Percentiles rank a stretch among this genome's conserved stretches.
phyloP scores from a whole-genome alignment of 2,329 filamentous ascomycete species.

The Aureobasidium sp. region DNA sequence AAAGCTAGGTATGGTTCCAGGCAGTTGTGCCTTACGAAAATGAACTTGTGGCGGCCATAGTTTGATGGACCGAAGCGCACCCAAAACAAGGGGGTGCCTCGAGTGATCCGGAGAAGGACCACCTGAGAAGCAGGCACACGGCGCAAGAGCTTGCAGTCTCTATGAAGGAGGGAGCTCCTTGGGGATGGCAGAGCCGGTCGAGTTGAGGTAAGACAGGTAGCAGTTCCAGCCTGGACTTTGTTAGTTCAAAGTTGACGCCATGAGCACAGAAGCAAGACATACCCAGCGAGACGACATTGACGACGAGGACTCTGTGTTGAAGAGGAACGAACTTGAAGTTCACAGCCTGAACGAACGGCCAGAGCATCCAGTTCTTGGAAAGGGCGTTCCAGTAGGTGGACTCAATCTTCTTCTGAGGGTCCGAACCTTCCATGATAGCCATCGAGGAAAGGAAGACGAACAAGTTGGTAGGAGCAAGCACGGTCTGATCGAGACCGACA shows the following conservation, averaged over 20 bases:
- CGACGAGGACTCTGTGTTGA: slow-evolving; percentile 75
- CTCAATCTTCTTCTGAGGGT: slow-evolving; percentile 61
- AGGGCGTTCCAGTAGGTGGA: slow-evolving; percentile 66
- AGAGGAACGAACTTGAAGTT: slow-evolving; percentile 87
- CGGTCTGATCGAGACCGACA: slow-evolving; percentile 69
- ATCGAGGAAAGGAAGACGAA: slow-evolving; percentile 75
- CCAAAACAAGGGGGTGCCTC: neutral
- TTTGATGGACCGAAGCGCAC: neutral
- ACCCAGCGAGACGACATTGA: slow-evolving; percentile 73
- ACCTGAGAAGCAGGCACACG: no score
- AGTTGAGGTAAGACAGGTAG: slow-evolving; percentile 52
- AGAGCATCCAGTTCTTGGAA: slow-evolving; percentile 78
- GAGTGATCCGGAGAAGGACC: neutral
- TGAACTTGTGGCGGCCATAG: neutral
- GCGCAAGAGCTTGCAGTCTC: neutral
- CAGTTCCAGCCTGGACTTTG: slow-evolving; percentile 50
- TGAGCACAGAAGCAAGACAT: slow-evolving; percentile 14
- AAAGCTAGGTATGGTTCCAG: neutral
- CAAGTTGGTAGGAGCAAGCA: slow-evolving; percentile 82
- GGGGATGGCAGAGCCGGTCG: slow-evolving; percentile 25
- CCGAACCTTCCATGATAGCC: slow-evolving; percentile 48
- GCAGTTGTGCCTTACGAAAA: neutral
- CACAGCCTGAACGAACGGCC: slow-evolving; percentile 75
- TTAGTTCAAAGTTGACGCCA: slow-evolving; percentile 12
- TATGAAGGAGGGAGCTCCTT: slow-evolving; percentile 20